Evolutionary conservation across 495 filamentous ascomycete species (phyloP), one percentile per base, ranked within the genome.

Genomic region (Xylaria sp.): DNA sequence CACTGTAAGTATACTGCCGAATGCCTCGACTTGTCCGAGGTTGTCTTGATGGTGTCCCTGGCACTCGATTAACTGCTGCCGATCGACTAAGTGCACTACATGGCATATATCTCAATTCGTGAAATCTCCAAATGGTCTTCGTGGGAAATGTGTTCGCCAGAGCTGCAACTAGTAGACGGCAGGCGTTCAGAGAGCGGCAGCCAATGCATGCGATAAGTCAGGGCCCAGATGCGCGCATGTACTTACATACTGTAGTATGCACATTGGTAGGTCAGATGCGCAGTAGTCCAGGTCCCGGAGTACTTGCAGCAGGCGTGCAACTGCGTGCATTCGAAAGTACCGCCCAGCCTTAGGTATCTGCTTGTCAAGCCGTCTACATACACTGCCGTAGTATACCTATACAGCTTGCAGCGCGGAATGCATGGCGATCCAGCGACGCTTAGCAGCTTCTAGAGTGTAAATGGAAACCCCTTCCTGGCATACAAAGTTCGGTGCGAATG

Each of bases 151-250:
- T 75, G 71, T 79, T 79, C 77, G 74, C 76, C 69, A 71, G 69
- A 67, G 71, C 71, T 74, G 76, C 71, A 79, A 74, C 65, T 73
- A 68, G 61, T 61, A 77, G 71, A 73, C 74, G 72, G 68, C 73
- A 64, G 72, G 64, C 71, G 73, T 74, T 74, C 77, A 78, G 75
- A 76, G 73, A 75, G 77, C 78, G 80, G 81, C 78, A 78, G 72
- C 81, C 80, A 81, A 83, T 82, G 81, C 81, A 83, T 83, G 81
- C 79, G 77, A 70, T 79, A 75, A 77, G 76, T 73, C 80, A 81
- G 77, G 79, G 78, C 78, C 77, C 71, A 74, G 67, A 70, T 78
- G 75, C 69, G 70, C 68, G 19, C 63, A 66, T 65, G 37, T 65
- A 71, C 52, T 72, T 73, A 73, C 75, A 59, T 59, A n/a, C n/a